phyloP scores from a whole-genome alignment of 805 yeast genomes.

The Starmerella vaccinii region DNA sequence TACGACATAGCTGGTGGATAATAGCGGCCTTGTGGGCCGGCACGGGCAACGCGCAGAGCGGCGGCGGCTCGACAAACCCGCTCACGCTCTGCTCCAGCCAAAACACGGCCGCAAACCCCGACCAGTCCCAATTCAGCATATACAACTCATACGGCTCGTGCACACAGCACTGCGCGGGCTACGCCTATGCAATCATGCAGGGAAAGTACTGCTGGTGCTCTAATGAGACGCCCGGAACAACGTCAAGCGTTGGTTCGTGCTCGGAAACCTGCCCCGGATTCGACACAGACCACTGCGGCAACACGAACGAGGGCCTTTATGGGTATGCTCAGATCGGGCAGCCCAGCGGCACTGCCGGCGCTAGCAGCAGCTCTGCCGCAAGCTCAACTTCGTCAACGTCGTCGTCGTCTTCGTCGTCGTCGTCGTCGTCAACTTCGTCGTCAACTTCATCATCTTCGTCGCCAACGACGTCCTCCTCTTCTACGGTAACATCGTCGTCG shows the following conservation, averaged over 20 bases:
- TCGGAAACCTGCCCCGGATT: constrained; percentile 38
- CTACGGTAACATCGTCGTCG: constrained; percentile 18
- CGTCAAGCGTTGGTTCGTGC: constrained; percentile 32
- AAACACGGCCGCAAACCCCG: constrained; percentile 33
- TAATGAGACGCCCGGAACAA: constrained; percentile 38
- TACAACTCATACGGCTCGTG: constrained; percentile 47
- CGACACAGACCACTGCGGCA: constrained; percentile 38
- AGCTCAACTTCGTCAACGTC: constrained; percentile 6
- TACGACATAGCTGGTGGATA: neutral
- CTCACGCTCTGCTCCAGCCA: constrained; percentile 33
- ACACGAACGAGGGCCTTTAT: constrained; percentile 36
- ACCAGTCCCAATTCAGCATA: constrained; percentile 13
- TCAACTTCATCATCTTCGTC: neutral
- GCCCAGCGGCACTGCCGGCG: constrained; percentile 30
- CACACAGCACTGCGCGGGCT: constrained; percentile 38
- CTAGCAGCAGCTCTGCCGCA: constrained; percentile 18
- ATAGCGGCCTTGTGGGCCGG: neutral
- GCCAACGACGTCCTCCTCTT: constrained; percentile 7
- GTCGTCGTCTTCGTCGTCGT: constrained; percentile 13
- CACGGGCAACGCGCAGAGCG: neutral
- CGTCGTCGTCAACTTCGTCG: neutral
- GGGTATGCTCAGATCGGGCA: constrained; percentile 42
- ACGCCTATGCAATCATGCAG: constrained; percentile 45
- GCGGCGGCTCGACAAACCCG: constrained; percentile 17
- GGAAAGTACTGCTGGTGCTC: constrained; percentile 54